Evolutionary conservation across 768 basidiomycete species (phyloP).

Genomic region (Gelatoporia subvermispora): DNA sequence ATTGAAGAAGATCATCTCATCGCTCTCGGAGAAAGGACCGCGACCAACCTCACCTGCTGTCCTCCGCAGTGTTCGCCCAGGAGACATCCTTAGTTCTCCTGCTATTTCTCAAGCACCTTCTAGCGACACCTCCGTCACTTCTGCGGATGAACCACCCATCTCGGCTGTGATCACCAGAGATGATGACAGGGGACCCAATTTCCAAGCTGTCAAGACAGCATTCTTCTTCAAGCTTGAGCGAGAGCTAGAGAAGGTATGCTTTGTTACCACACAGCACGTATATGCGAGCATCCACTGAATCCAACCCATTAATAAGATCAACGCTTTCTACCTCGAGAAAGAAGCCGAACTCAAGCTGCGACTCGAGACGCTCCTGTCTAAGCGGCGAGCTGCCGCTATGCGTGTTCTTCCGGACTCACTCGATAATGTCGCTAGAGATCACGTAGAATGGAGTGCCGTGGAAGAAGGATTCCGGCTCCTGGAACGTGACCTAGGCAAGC

Average conservation of each 20-base stretch:
- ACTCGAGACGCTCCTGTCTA: conserved; percentile 89
- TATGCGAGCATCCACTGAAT: conserved; percentile 5
- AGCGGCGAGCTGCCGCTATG: conserved; percentile 79
- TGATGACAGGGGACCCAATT: conserved; percentile 73
- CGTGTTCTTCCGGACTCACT: conserved; percentile 63
- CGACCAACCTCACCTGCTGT: conserved; percentile 70
- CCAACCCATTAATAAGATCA: conserved; percentile 59
- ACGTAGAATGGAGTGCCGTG: conserved; percentile 92
- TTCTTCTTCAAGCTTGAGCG: conserved; percentile 99
- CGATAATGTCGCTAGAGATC: conserved; percentile 53
- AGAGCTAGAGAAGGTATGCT: conserved; percentile 90
- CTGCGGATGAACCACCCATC: conserved; percentile 43
- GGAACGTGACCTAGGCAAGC: conserved; percentile 89
- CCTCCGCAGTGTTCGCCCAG: conserved; percentile 49
- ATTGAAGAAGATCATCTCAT: conserved; percentile 97
- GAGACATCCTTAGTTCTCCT: conserved; percentile 36
- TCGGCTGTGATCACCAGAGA: conserved; percentile 60
- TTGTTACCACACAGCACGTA: no score
- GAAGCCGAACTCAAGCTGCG: conserved; percentile 91
- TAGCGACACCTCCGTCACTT: not conserved
- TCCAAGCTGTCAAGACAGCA: conserved; percentile 92
- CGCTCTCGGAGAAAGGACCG: conserved; percentile 54
- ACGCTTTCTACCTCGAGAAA: conserved; percentile 95
- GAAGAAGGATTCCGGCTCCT: conserved; percentile 94
- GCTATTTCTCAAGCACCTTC: conserved; percentile 13